Evolutionary conservation across 306 rosid species (phyloP), one percentile per base, ranked within the genome.

Genomic region (Morella rubra): DNA sequence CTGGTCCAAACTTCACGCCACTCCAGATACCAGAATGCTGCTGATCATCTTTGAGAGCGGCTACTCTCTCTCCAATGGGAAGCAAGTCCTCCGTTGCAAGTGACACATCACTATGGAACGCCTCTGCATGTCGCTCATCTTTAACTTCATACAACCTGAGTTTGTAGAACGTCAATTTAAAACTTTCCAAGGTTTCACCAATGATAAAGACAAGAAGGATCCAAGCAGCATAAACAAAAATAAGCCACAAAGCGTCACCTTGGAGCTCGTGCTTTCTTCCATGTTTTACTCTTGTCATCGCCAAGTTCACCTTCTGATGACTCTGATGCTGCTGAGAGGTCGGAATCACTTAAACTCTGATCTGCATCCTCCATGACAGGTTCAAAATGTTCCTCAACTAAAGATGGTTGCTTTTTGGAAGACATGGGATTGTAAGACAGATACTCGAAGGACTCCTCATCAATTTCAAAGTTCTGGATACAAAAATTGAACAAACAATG

Each of bases 61-160:
- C 89, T 64, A 87, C 87, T 80, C 95, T 89, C 69, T 94, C 98
- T 66, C 97, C 98, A 77, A 94, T 37, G 51, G 97, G 89, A 84
- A 95, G 91, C 13, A 82, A 37, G 11, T 89, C 89, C 85, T 95
- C 96, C 60, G 77, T 89, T 46, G 91, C 93, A 79, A 90, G 91
- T 70, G 98, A 95, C 68, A 79, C 84, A 51, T 79, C 81, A 78
- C 85, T 92, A 88, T 88, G 78, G 83, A 92, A 92, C 20, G 98
- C 98, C 69, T 92, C 98, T 13, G 97, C 97, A 69, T 95, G 97
- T 80, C 83, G 81, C 78, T 90, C 96, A 69, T 95, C 87, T 92
- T 92, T 95, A 64, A 89, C 83, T 81, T 95, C 98, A 76, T 87
- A 86, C 86, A 95, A 82, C 85, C 98, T 94, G 80, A 80, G 18